Percentiles rank a stretch among this genome's conserved stretches.
These are phyloP conservation scores for Colletotrichum filicis DNA, from an alignment of 2,329 filamentous ascomycete genomes.

Conservation along the genomic window DNA sequence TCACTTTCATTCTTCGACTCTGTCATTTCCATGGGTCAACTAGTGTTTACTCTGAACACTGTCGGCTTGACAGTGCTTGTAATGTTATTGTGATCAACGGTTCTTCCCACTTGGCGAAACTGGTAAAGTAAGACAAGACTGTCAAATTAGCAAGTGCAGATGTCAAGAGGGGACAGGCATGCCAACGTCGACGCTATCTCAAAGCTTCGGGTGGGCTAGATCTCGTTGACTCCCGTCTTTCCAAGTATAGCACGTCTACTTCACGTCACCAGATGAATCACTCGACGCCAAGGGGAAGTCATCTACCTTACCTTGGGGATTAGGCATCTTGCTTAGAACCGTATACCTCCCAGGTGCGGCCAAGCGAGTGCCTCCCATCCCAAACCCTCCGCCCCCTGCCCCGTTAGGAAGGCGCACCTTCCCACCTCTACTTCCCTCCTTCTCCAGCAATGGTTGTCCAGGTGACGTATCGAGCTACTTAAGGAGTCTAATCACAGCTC, in stretches of 20 bases:
- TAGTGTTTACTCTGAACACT: not conserved
- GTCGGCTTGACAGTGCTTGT: not conserved
- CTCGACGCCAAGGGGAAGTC: not conserved
- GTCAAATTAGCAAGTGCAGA: not conserved
- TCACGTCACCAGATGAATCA: not conserved
- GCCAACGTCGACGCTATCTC: not conserved
- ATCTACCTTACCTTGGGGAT: too few relatives aligned
- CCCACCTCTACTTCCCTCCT: too few relatives aligned
- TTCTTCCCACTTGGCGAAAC: not conserved
- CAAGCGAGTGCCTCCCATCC: not conserved
- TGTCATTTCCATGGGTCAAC: not conserved
- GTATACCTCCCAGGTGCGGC: not conserved
- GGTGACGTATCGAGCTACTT: too few relatives aligned
- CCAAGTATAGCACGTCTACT: not conserved
- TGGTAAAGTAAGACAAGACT: not conserved
- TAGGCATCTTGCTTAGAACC: not conserved
- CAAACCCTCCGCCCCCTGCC: too few relatives aligned
- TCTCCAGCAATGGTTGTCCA: too few relatives aligned
- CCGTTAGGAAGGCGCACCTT: not conserved
- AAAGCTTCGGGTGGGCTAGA: not conserved
- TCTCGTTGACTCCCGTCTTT: not conserved
- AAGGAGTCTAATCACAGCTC: too few relatives aligned
- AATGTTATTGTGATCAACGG: not conserved
- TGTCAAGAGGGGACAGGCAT: not conserved
- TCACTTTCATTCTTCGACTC: not conserved